These are phyloP conservation scores for Cutaneotrichosporon cavernicola DNA, from an alignment of 1,284 basidiomycete species.

Conservation along the genomic window DNA sequence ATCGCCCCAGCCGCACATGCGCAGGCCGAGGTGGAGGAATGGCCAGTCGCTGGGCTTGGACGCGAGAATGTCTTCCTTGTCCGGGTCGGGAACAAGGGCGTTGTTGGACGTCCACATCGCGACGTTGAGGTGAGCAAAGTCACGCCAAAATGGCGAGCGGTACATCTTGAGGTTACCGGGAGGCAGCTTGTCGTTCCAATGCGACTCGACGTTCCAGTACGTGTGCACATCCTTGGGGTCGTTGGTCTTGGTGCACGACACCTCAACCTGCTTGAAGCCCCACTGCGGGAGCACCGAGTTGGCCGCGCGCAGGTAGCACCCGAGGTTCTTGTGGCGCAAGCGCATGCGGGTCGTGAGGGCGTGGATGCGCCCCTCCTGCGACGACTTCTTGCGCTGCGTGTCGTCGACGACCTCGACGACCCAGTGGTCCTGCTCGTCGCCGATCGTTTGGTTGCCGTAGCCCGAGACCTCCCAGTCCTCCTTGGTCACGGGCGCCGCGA, in stretches of 20 bases:
- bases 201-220: slow-evolving; percentile 97
- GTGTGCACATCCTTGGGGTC: slow-evolving; percentile 80
- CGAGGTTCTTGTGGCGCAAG: slow-evolving; percentile 72
- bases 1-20: slow-evolving; percentile 98
- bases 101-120: slow-evolving; percentile 99
- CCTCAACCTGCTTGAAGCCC: slow-evolving; percentile 99
- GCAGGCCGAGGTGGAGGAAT: slow-evolving; percentile 76
- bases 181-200: slow-evolving; percentile 89
- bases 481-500: slow-evolving; percentile 86
- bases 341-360: slow-evolving; percentile 86
- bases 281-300: slow-evolving; percentile 90
- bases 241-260: slow-evolving; percentile 87
- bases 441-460: slow-evolving; percentile 83
- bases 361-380: slow-evolving; percentile 65
- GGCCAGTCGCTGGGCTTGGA: slow-evolving; percentile 94
- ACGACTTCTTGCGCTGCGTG: slow-evolving; percentile 63
- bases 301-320: slow-evolving; percentile 87
- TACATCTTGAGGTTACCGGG: slow-evolving; percentile 78
- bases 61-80: slow-evolving; percentile 96
- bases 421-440: slow-evolving; percentile 90
- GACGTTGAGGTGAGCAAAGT: slow-evolving; percentile 98
- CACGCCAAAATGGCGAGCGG: slow-evolving; percentile 86
- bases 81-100: slow-evolving; percentile 91
- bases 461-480: slow-evolving; percentile 87
- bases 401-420: slow-evolving; percentile 92